phyloP scores from a whole-genome alignment of 1,284 basidiomycete species.

The Ganoderma lucidum region DNA sequence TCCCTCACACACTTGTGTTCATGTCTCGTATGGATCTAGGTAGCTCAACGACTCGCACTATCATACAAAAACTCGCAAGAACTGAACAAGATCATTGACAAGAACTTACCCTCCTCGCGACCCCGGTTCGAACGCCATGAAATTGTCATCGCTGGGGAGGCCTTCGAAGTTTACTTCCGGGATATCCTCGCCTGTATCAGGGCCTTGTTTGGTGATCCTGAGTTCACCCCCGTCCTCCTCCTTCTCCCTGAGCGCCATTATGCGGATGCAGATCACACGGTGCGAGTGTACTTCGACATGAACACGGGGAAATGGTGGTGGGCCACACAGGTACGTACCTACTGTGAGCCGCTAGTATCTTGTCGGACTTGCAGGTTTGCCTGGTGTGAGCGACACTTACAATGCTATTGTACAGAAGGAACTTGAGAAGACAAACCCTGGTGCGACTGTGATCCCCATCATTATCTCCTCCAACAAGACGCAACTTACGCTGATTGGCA shows the following conservation, averaged over 20 bases:
- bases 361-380: no score
- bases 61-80: constrained; percentile 40
- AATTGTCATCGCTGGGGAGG: constrained; percentile 34
- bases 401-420: constrained; percentile 43
- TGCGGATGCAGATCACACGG: constrained; percentile 31
- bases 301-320: constrained; percentile 48
- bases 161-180: constrained; percentile 39
- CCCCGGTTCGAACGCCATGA: constrained; percentile 34
- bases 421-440: constrained; percentile 5
- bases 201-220: constrained; percentile 27
- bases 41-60: constrained; percentile 36
- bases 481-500: constrained; percentile 45
- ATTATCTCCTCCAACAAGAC: constrained; percentile 49
- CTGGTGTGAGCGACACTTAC: no score
- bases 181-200: constrained; percentile 40
- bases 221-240: constrained; percentile 27
- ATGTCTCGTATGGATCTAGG: constrained; percentile 16
- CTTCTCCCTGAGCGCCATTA: constrained; percentile 45
- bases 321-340: constrained; percentile 42
- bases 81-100: constrained; percentile 45
- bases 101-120: constrained; percentile 35
- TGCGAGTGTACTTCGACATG: constrained; percentile 38
- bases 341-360: no score
- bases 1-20: neutral
- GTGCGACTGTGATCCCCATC: constrained; percentile 17